phyloP scores from a whole-genome alignment of 192 early-diverging fungal species.

The Haplosporangium gracile region DNA sequence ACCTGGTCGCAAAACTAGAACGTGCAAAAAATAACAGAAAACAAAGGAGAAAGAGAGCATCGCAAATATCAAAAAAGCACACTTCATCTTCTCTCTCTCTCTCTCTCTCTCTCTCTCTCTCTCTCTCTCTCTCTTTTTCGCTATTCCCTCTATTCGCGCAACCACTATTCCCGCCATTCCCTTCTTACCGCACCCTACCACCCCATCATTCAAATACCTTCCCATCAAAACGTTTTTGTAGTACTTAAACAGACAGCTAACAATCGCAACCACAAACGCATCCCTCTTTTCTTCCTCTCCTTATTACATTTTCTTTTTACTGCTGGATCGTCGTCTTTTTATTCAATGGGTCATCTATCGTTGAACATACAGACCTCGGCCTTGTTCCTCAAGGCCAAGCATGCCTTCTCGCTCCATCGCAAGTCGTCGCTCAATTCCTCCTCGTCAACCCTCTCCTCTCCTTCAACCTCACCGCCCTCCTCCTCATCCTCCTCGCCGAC shows the following conservation, averaged over 20 bases:
- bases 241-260: neutral
- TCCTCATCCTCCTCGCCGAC: slow-evolving; percentile 1
- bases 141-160: neutral
- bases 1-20: neutral
- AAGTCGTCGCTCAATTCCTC: slow-evolving; percentile 18
- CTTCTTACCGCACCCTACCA: too few relatives aligned
- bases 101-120: too few relatives aligned
- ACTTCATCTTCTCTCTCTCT: too few relatives aligned
- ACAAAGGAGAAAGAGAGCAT: neutral
- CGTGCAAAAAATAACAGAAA: neutral
- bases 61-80: neutral
- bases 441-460: slow-evolving; percentile 2
- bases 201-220: too few relatives aligned
- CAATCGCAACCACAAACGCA: neutral
- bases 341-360: slow-evolving; percentile 30
- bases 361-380: slow-evolving; percentile 53
- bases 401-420: slow-evolving; percentile 48
- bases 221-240: too few relatives aligned
- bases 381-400: slow-evolving; percentile 50
- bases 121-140: too few relatives aligned
- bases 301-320: too few relatives aligned
- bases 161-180: neutral
- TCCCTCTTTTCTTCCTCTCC: neutral
- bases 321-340: too few relatives aligned
- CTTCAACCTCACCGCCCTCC: neutral